Percentiles rank a stretch among this genome's conserved stretches.
These are phyloP conservation scores for Parasitella parasitica DNA, from an alignment of 371 early-diverging fungal species.

Conservation along the genomic window DNA sequence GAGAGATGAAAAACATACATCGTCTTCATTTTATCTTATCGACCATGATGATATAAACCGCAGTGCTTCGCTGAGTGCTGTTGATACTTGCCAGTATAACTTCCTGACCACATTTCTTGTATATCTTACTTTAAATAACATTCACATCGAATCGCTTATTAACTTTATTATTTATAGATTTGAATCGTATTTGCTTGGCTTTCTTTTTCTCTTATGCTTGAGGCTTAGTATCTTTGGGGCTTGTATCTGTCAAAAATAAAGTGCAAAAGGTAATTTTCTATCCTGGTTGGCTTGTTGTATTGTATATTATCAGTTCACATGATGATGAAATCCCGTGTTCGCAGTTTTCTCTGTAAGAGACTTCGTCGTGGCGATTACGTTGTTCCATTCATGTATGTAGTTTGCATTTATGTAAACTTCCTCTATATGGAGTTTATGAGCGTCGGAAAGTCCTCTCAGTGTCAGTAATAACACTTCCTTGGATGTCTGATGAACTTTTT, in stretches of 20 bases:
- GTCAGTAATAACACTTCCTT: slow-evolving; percentile 39
- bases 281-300: not conserved
- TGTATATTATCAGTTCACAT: slow-evolving; percentile 9
- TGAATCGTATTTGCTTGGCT: not conserved
- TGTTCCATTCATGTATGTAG: not conserved
- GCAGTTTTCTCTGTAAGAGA: slow-evolving; percentile 39
- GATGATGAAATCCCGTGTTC: slow-evolving; percentile 44
- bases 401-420: not conserved
- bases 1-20: slow-evolving; percentile 31
- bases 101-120: slow-evolving; percentile 27
- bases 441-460: slow-evolving; percentile 25
- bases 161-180: not conserved
- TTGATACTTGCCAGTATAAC: slow-evolving; percentile 48
- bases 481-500: slow-evolving; percentile 33
- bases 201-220: not conserved
- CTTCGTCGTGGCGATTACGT: slow-evolving; percentile 24
- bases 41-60: slow-evolving; percentile 44
- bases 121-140: too few relatives aligned
- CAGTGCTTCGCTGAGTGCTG: slow-evolving; percentile 47
- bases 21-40: slow-evolving; percentile 45
- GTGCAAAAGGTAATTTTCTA: not conserved
- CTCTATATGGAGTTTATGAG: not conserved
- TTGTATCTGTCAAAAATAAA: not conserved
- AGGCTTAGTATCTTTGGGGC: not conserved
- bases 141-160: not conserved